phyloP scores from a whole-genome alignment of 352 stramenopile genomes.

The Globisporangium nunn region DNA sequence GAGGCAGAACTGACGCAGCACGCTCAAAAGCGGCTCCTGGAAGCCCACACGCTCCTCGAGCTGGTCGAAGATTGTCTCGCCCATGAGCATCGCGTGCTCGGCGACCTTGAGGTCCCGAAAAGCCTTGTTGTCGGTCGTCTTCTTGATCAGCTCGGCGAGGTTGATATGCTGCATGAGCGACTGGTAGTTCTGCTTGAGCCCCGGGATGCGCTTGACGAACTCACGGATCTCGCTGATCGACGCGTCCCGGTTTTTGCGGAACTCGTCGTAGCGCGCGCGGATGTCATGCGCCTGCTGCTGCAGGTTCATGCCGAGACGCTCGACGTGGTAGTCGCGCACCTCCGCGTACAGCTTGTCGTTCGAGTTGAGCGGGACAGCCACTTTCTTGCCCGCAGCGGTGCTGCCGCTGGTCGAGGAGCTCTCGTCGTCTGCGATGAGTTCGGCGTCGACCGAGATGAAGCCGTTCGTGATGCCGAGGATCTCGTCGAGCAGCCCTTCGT shows the following conservation, averaged over 20 bases:
- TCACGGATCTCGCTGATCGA: constrained; percentile 97
- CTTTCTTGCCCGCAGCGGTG: constrained; percentile 46
- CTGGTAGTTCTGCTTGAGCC: constrained; percentile 91
- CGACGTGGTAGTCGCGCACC: constrained; percentile 95
- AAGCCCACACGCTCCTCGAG: constrained; percentile 94
- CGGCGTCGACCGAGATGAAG: constrained; percentile 74
- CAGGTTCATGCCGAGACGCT: constrained; percentile 93
- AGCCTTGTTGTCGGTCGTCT: constrained; percentile 86
- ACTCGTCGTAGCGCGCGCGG: constrained; percentile 91
- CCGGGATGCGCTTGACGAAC: constrained; percentile 97
- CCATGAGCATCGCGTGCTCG: constrained; percentile 94
- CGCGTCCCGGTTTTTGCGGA: constrained; percentile 93
- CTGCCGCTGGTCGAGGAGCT: constrained; percentile 10
- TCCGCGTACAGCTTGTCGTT: constrained; percentile 95
- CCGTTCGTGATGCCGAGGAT: constrained; percentile 92
- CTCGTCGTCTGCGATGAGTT: constrained; percentile 65
- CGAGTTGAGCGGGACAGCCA: constrained; percentile 92
- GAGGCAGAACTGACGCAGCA: constrained; percentile 91
- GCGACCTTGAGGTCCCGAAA: constrained; percentile 95
- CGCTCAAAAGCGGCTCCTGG: constrained; percentile 85
- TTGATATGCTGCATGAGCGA: constrained; percentile 97
- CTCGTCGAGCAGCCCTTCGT: constrained; percentile 96
- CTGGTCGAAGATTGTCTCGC: constrained; percentile 92
- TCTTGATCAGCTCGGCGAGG: constrained; percentile 94
- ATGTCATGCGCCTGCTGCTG: constrained; percentile 95